Evolutionary conservation across 257 asterid genomes (phyloP), one percentile per base, ranked within the genome.

Genomic region (Nicotiana sylvestris): DNA sequence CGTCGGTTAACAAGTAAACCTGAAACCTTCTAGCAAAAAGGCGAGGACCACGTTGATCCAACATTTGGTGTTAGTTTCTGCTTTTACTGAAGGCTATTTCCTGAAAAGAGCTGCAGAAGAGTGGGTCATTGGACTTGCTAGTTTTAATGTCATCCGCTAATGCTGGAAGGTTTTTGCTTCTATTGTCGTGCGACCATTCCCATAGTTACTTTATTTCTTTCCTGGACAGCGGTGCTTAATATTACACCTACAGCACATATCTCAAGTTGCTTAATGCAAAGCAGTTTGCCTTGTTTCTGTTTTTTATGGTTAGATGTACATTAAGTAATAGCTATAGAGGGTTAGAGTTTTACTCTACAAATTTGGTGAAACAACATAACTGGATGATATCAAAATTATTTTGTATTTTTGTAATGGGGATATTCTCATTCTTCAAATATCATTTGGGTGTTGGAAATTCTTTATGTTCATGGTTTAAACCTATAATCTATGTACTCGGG

Each of bases 361-460:
- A 13, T 46, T n/a, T 49, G 61, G 80, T 25, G 27, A 55, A 74
- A 13, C 25, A 43, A 11, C 62, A 27, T 29, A 74, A 49, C 80
- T 49, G 80, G 62, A 74, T 72, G 39, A 72, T 49, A 49, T 25
- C 39, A 74, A 69, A 69, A 39, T n/a, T 17, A 25, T 49, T 13
- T 74, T 74, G 2, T 74, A 7, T 27, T 74, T 74, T 27, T 25
- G 25, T 13, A 13, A 25, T 25, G 79, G 27, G 21, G 78, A 43
- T 43, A 43, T 74, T 49, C 60, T 46, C 39, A 46, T 72, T 69
- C 62, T 49, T 74, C 79, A 74, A 74, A 74, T 74, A 15, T 74
- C 61, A 74, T 74, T 49, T 74, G 39, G 15, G 25, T 74, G 46
- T 49, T 72, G 43, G 61, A 25, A 10, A 43, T 74, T 74, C 51